Evolutionary conservation across 2,329 filamentous ascomycete genomes (phyloP).

Genomic region (Diaporthe ilicicola): DNA sequence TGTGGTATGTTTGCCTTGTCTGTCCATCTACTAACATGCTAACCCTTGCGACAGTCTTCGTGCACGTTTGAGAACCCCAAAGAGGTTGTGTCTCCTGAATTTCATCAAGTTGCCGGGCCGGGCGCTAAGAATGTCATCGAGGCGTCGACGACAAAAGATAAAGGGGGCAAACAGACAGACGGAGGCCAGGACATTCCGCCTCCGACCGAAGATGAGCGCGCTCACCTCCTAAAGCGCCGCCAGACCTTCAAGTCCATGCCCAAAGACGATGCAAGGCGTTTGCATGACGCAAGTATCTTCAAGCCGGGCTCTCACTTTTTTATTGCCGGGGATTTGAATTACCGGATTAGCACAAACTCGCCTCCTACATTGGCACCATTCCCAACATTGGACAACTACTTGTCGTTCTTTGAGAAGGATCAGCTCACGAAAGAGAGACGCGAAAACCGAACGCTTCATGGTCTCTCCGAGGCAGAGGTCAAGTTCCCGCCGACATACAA

Average conservation of each 20-base stretch:
- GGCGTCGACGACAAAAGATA: constrained; percentile 10
- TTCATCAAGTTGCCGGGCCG: constrained; percentile 4
- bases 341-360: constrained; percentile 77
- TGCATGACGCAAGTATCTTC: constrained; percentile 75
- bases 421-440: constrained; percentile 79
- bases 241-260: constrained; percentile 35
- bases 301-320: constrained; percentile 80
- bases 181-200: constrained; percentile 30
- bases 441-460: constrained; percentile 78
- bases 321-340: constrained; percentile 92
- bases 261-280: constrained; percentile 44
- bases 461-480: constrained; percentile 77
- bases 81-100: constrained; percentile 23
- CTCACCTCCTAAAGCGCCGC: constrained; percentile 32
- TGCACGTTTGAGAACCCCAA: constrained; percentile 33
- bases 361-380: constrained; percentile 70
- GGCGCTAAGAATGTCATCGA: constrained; percentile 30
- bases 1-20: constrained; percentile 54
- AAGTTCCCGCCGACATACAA: constrained; percentile 95
- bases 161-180: constrained; percentile 29
- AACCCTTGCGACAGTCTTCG: constrained; percentile 22
- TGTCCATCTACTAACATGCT: neutral
- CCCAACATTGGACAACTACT: constrained; percentile 73
- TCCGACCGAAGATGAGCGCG: constrained; percentile 39
- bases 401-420: constrained; percentile 74